Percentiles rank a stretch among this genome's conserved stretches.
Evolutionary conservation across 305 asterid species (phyloP).

Genomic region (Fraxinus sp.): DNA sequence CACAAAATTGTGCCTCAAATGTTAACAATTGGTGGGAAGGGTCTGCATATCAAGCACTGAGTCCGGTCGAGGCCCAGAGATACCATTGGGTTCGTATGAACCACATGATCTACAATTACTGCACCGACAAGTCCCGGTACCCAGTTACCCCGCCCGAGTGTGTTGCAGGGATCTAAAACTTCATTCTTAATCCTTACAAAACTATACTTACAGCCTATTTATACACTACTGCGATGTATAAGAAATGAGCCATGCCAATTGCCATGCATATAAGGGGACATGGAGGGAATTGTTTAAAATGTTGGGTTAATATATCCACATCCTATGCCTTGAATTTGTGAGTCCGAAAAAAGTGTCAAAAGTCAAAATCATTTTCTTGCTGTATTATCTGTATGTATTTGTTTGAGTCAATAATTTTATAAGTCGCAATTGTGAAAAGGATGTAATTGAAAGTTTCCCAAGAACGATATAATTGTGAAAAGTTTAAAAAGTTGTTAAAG

Average conservation of each 20-base stretch:
- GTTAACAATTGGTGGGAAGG: constrained; percentile 74
- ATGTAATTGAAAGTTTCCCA: background rate
- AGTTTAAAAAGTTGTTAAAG: too few relatives aligned
- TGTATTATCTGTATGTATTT: constrained; percentile 13
- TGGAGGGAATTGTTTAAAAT: constrained; percentile 11
- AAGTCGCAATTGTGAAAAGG: constrained; percentile 24
- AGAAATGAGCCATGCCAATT: background rate
- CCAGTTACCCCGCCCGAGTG: constrained; percentile 64
- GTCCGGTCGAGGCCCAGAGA: constrained; percentile 36
- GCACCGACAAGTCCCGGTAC: constrained; percentile 58
- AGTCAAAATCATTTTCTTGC: constrained; percentile 25
- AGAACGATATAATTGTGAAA: background rate
- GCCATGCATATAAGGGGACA: constrained; percentile 13
- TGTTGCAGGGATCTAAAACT: constrained; percentile 43
- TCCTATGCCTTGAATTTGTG: background rate
- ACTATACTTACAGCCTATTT: background rate
- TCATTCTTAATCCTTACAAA: background rate
- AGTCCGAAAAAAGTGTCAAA: background rate
- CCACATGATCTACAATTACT: constrained; percentile 68
- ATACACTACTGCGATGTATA: background rate
- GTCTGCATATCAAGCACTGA: constrained; percentile 41
- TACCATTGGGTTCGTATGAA: constrained; percentile 65
- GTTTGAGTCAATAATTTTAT: constrained; percentile 29
- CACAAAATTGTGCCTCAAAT: constrained; percentile 43
- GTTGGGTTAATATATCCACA: background rate